Percentiles rank a stretch among this genome's conserved stretches.
phyloP scores from a whole-genome alignment of 106 monocot species.

The Dendrobium huoshanense region DNA sequence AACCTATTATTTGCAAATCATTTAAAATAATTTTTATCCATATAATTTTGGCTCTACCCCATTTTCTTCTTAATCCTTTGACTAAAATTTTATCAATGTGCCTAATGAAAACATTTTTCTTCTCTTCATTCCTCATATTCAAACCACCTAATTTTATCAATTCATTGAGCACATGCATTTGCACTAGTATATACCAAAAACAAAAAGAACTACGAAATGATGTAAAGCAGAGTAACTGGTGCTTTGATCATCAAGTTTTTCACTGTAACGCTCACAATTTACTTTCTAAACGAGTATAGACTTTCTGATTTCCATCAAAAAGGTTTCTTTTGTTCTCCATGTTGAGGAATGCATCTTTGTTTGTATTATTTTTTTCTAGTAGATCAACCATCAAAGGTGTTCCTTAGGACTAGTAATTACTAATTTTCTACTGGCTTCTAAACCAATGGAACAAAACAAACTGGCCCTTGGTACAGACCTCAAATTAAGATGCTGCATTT shows the following conservation, averaged over 20 bases:
- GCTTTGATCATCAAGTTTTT: background rate
- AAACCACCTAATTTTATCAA: background rate
- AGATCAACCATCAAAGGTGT: background rate
- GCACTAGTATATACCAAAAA: background rate
- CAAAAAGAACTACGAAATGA: background rate
- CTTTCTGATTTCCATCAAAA: background rate
- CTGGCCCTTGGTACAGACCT: background rate
- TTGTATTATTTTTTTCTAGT: background rate
- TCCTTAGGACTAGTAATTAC: background rate
- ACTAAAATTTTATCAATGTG: background rate
- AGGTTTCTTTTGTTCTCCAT: background rate
- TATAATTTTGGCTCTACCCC: background rate
- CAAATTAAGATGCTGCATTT: background rate
- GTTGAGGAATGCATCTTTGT: background rate
- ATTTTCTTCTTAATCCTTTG: background rate
- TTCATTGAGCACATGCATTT: background rate
- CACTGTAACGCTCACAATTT: background rate
- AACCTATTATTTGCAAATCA: background rate
- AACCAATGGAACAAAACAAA: background rate
- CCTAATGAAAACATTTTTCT: background rate
- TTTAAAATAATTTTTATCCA: background rate
- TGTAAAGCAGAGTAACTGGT: background rate
- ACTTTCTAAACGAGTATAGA: background rate
- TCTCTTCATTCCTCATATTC: background rate
- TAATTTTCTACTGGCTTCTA: background rate